Percentiles rank a stretch among this genome's conserved stretches.
phyloP scores from a whole-genome alignment of 2,329 filamentous ascomycete genomes.

The Botrytis tulipae region DNA sequence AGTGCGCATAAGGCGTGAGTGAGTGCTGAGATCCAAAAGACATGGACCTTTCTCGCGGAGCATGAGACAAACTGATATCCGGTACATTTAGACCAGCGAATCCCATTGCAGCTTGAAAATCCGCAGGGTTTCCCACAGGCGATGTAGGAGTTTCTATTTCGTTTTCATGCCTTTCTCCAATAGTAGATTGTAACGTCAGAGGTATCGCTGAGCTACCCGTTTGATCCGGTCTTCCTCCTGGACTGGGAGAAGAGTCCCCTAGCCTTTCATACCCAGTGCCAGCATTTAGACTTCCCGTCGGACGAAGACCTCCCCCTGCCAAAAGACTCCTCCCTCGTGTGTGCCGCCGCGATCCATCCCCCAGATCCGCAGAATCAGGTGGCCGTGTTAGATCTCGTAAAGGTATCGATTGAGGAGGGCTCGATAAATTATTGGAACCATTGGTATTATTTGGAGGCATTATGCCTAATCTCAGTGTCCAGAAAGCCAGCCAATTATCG shows the following conservation, averaged over 20 bases:
- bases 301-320: slow-evolving; percentile 30
- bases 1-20: slow-evolving; percentile 14
- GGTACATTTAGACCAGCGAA: slow-evolving; percentile 40
- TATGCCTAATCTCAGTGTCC: slow-evolving; percentile 31
- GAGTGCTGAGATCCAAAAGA: slow-evolving; percentile 33
- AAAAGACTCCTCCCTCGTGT: slow-evolving; percentile 38
- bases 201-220: slow-evolving; percentile 22
- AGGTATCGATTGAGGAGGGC: slow-evolving; percentile 63
- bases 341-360: slow-evolving; percentile 32
- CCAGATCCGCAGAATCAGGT: slow-evolving; percentile 35
- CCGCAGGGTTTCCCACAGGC: slow-evolving; percentile 35
- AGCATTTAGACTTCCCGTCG: slow-evolving; percentile 30
- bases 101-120: slow-evolving; percentile 38
- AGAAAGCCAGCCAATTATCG: neutral
- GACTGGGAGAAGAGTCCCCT: slow-evolving; percentile 34
- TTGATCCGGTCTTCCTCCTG: slow-evolving; percentile 26
- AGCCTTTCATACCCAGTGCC: slow-evolving; percentile 37
- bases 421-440: slow-evolving; percentile 44
- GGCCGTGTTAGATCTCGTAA: slow-evolving; percentile 57
- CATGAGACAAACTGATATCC: slow-evolving; percentile 37
- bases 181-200: slow-evolving; percentile 21
- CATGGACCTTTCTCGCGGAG: slow-evolving; percentile 28
- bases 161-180: slow-evolving; percentile 21
- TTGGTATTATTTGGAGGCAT: slow-evolving; percentile 52
- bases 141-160: slow-evolving; percentile 31